These are phyloP conservation scores for Blastomyces silverae DNA, from an alignment of 2,329 filamentous ascomycete species.

Conservation along the genomic window DNA sequence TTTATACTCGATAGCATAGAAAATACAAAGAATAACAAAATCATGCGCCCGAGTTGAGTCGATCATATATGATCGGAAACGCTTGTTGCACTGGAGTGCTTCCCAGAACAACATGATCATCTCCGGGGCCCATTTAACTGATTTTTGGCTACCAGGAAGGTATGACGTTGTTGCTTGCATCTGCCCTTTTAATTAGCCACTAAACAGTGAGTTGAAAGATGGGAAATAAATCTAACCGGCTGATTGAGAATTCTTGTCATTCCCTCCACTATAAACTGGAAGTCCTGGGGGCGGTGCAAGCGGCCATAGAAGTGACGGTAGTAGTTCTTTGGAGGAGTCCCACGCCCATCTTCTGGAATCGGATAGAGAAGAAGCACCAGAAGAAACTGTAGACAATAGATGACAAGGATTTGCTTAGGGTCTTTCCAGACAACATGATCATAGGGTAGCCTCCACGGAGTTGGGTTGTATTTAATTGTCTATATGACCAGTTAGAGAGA, in stretches of 20 bases:
- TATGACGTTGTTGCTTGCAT: conserved; percentile 84
- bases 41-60: conserved; percentile 91
- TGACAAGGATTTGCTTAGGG: conserved; percentile 80
- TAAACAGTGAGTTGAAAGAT: conserved; percentile 4
- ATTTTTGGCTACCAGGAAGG: conserved; percentile 73
- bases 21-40: conserved; percentile 82
- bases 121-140: conserved; percentile 82
- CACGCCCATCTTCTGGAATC: conserved; percentile 66
- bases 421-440: conserved; percentile 89
- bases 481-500: conserved; percentile 32
- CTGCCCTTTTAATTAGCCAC: conserved; percentile 30
- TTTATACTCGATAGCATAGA: conserved; percentile 87
- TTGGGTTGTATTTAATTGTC: conserved; percentile 93
- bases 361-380: conserved; percentile 79
- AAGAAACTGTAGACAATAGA: conserved; percentile 86
- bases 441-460: conserved; percentile 88
- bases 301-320: conserved; percentile 89
- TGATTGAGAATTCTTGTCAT: conserved; percentile 91
- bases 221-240: conserved; percentile 46
- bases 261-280: conserved; percentile 92
- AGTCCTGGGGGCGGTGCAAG: conserved; percentile 87
- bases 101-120: conserved; percentile 99
- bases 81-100: conserved; percentile 91
- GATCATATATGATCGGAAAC: conserved; percentile 93
- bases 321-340: conserved; percentile 70